These are phyloP conservation scores for Voacanga thouarsii DNA, from an alignment of 257 asterid genomes.

Conservation along the genomic window DNA sequence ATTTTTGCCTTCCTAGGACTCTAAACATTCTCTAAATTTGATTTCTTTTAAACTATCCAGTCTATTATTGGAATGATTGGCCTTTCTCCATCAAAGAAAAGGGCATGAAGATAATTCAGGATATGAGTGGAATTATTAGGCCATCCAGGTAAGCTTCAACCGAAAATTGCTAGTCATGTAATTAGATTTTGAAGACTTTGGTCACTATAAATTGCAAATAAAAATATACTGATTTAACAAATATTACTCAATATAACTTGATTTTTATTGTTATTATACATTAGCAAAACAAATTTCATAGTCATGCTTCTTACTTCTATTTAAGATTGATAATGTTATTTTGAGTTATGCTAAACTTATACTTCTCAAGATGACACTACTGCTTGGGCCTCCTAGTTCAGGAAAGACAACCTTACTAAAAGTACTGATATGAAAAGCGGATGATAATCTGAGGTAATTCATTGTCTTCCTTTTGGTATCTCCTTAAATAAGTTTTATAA, in stretches of 20 bases:
- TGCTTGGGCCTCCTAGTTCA: conserved; percentile 91
- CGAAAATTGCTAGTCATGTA: not conserved
- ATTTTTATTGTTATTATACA: no score
- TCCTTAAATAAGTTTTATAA: not conserved
- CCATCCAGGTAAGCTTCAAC: conserved; percentile 64
- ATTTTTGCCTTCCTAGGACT: not conserved
- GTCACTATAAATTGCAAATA: not conserved
- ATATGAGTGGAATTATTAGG: conserved; percentile 65
- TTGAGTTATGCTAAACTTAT: not conserved
- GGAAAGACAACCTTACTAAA: conserved; percentile 80
- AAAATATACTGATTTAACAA: not conserved
- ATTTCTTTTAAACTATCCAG: conserved; percentile 25
- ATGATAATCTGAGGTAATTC: conserved; percentile 60
- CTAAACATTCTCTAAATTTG: conserved; percentile 3
- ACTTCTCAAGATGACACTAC: conserved; percentile 67
- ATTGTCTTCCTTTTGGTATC: not conserved
- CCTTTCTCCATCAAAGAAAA: conserved; percentile 69
- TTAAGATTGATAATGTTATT: not conserved
- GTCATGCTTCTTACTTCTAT: no score
- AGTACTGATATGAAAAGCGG: conserved; percentile 74
- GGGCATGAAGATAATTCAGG: conserved; percentile 57
- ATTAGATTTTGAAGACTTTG: not conserved
- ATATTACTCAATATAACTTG: not conserved
- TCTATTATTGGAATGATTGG: conserved; percentile 52
- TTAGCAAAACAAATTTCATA: no score